A percentile compares a stretch with the other conserved stretches of the same genome.
These are phyloP conservation scores for Cladosporium sp. DNA, from an alignment of 2,329 filamentous ascomycete species.

Conservation along the genomic window DNA sequence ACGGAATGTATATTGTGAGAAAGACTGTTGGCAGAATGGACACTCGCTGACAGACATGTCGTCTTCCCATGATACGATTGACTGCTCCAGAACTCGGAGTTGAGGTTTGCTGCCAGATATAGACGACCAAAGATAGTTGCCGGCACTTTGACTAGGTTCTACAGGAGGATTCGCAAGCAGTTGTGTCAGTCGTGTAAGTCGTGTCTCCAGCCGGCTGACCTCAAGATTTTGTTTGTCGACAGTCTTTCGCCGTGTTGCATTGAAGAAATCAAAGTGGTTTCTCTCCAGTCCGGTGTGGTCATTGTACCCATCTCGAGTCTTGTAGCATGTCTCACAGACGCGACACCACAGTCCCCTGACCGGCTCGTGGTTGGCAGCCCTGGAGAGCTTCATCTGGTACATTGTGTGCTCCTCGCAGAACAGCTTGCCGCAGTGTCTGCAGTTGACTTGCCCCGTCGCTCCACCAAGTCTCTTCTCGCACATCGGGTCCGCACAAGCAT, in stretches of 20 bases:
- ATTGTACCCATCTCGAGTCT: constrained; percentile 92
- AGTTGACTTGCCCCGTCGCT: constrained; percentile 82
- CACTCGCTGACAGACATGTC: constrained; percentile 75
- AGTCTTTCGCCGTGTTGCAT: constrained; percentile 65
- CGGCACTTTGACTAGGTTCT: constrained; percentile 52
- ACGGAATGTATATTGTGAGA: constrained; percentile 86
- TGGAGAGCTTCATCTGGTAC: constrained; percentile 98
- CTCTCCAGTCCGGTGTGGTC: constrained; percentile 61
- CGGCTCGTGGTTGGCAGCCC: constrained; percentile 84
- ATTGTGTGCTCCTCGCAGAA: constrained; percentile 98
- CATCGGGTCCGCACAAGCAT: constrained; percentile 79
- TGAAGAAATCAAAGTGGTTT: constrained; percentile 70
- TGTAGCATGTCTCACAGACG: constrained; percentile 99
- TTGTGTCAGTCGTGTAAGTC: constrained; percentile 83
- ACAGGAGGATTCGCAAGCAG: constrained; percentile 68
- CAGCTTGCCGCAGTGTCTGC: constrained; percentile 82
- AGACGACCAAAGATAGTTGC: constrained; percentile 55
- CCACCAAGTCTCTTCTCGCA: constrained; percentile 77
- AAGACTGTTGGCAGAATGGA: constrained; percentile 94
- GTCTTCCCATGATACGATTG: constrained; percentile 91
- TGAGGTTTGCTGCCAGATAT: constrained; percentile 63
- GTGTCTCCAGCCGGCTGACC: constrained; percentile 83
- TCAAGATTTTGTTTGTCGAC: constrained; percentile 86
- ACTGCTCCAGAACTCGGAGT: constrained; percentile 75
- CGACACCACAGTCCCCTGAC: constrained; percentile 87